Percentiles rank a stretch among this genome's conserved stretches.
Conservation (phyloP, 495 filamentous ascomycete species). For the Alectoria sarmentosa region DNA sequence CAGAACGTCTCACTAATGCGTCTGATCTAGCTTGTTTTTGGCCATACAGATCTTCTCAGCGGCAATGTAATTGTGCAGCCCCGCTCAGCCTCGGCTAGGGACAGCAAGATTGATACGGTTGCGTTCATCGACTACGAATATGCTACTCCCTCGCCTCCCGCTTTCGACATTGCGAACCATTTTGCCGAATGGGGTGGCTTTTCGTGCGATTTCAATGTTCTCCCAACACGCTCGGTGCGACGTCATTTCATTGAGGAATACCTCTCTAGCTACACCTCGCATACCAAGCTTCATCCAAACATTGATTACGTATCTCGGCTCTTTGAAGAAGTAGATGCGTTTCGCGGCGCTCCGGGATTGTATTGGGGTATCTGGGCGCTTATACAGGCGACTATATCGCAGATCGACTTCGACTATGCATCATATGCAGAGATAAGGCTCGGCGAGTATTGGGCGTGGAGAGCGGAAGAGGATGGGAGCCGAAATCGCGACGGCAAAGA, state of each 20-base stretch:
- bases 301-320: constrained; percentile 37
- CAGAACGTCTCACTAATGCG: constrained; percentile 25
- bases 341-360: constrained; percentile 84
- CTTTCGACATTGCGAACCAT: constrained; percentile 99
- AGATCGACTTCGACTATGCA: constrained; percentile 97
- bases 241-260: constrained; percentile 81
- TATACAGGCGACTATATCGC: constrained; percentile 89
- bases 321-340: constrained; percentile 74
- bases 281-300: constrained; percentile 3
- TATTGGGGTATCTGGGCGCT: constrained; percentile 93
- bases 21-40: constrained; percentile 66
- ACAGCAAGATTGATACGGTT: constrained; percentile 43
- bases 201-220: constrained; percentile 79
- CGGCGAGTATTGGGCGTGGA: constrained; percentile 96
- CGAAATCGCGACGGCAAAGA: constrained; percentile 50
- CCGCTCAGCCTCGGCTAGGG: constrained; percentile 30
- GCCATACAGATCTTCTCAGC: constrained; percentile 89
- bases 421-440: constrained; percentile 81
- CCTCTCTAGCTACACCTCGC: constrained; percentile 48
- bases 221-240: constrained; percentile 73
- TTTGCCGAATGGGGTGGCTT: constrained; percentile 98
- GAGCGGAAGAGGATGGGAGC: constrained; percentile 58
- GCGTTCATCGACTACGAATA: constrained; percentile 99
- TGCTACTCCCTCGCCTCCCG: constrained; percentile 84
- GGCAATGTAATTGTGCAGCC: constrained; percentile 92